Base-by-base conservation (phyloP, 495 filamentous ascomycete genomes). In the Lasiosphaeria miniovina region DNA sequence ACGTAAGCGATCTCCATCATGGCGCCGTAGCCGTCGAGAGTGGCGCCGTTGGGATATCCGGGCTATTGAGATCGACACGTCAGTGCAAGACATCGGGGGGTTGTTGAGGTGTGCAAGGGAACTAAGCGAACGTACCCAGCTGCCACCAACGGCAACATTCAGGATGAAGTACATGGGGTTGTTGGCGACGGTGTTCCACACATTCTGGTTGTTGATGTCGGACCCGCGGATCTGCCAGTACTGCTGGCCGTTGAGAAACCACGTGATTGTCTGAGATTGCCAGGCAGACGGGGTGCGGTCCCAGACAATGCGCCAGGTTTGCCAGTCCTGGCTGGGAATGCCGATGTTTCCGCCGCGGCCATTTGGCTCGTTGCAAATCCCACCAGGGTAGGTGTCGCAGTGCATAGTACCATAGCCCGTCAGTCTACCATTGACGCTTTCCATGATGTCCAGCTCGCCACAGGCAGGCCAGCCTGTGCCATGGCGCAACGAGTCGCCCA, bases 361-460 rank as follows among this genome's bases (percentile, higher is more conserved):
- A 36, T 36, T 71, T 40, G 71, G 67, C 66, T 81, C 80, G 58
- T 79, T 73, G 76, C 80, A 82, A 33, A 71, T 62, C 45, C 77
- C 75, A 48, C 72, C 74, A 9, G 75, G 75, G 43, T 66, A 71
- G 4, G 65, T 63, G 41, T 75, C 68, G 66, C 79, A 83, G 65
- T 83, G 80, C 11, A 73, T 35, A 2, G 80, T 83, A 17, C 77
- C 78, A 64, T 76, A 71, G 12, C 76, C 78, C 2, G 65, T 75
- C 35, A 75, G 50, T 36, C 58, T 55, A 1, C 79, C 80, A 65
- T 80, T 75, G 41, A 83, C 69, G 31, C 70, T 75, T 70, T 83
- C 79, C 48, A 83, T 65, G 51, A 78, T 71, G 59, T 83, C 80
- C 61, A 82, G 67, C 73, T 83, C 80, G 52, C 79, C 80, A 64